phyloP scores from a whole-genome alignment of 2,329 filamentous ascomycete genomes.

The Colletotrichum sp. region DNA sequence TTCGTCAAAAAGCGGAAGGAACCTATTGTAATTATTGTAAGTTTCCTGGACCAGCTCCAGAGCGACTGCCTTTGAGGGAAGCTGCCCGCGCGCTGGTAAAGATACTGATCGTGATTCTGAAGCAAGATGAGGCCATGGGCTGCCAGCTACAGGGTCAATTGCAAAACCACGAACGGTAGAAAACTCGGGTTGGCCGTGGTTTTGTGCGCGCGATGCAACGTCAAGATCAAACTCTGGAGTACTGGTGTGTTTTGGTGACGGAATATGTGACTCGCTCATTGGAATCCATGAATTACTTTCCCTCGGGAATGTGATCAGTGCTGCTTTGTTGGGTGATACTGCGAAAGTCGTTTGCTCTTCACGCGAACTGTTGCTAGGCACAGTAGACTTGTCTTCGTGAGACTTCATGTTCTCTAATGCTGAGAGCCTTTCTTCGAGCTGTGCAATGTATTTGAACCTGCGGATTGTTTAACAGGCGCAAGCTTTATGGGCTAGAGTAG shows the following conservation, averaged over 20 bases:
- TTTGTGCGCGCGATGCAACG: background rate
- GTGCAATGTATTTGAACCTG: constrained; percentile 23
- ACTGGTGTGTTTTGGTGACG: background rate
- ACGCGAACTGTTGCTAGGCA: background rate
- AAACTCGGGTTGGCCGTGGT: background rate
- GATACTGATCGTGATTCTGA: background rate
- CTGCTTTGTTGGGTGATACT: background rate
- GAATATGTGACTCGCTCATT: background rate
- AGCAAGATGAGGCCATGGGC: background rate
- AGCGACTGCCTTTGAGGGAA: background rate
- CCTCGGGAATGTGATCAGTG: background rate
- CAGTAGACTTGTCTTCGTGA: background rate
- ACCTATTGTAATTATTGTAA: background rate
- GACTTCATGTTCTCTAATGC: constrained; percentile 12
- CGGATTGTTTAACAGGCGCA: background rate
- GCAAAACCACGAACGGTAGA: background rate
- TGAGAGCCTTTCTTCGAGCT: constrained; percentile 22
- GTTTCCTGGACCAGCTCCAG: background rate
- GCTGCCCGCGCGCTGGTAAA: background rate
- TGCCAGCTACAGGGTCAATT: background rate
- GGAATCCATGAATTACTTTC: background rate
- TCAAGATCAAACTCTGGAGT: background rate
- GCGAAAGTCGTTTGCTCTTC: background rate
- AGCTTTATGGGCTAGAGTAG: background rate
- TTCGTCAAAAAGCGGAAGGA: background rate